Percentiles rank a stretch among this genome's conserved stretches.
These are phyloP conservation scores for Neonectria magnoliae DNA, from an alignment of 2,329 filamentous ascomycete genomes.

Conservation along the genomic window DNA sequence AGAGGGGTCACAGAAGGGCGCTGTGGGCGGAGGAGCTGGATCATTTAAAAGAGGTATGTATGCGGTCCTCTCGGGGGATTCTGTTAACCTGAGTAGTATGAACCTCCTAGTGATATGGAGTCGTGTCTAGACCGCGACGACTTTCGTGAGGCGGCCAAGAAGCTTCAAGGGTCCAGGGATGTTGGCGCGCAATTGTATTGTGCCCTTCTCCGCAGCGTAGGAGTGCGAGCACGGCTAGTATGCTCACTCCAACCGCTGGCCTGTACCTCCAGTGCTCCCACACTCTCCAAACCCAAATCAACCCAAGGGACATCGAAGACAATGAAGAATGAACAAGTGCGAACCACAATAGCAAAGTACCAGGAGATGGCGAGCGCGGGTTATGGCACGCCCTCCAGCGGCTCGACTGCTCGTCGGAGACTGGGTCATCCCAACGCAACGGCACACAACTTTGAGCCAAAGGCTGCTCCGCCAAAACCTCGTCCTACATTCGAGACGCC, in stretches of 20 bases:
- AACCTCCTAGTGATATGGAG: constrained; percentile 71
- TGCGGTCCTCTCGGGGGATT: constrained; percentile 1
- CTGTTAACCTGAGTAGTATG: constrained; percentile 55
- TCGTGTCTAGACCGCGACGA: constrained; percentile 74
- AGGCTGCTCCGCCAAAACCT: constrained; percentile 49
- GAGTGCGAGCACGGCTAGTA: constrained; percentile 82
- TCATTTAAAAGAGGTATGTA: constrained; percentile 66
- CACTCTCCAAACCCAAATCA: constrained; percentile 54
- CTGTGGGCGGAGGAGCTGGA: constrained; percentile 78
- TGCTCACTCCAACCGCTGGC: constrained; percentile 89
- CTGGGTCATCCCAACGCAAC: constrained; percentile 65
- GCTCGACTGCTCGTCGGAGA: constrained; percentile 56
- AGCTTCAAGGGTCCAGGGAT: constrained; percentile 83
- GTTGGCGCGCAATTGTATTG: constrained; percentile 92
- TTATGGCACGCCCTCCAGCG: constrained; percentile 43
- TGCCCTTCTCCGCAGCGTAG: constrained; percentile 82
- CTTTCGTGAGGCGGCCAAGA: constrained; percentile 76
- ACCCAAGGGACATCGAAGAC: constrained; percentile 44
- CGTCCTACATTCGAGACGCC: constrained; percentile 47
- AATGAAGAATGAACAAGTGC: constrained; percentile 49
- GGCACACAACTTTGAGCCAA: constrained; percentile 60
- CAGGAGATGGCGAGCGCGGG: constrained; percentile 45
- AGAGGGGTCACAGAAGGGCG: constrained; percentile 74
- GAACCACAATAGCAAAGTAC: constrained; percentile 53
- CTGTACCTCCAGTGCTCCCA: constrained; percentile 66